Base-by-base conservation (phyloP, 257 asterid species). In the Petrea volubilis region DNA sequence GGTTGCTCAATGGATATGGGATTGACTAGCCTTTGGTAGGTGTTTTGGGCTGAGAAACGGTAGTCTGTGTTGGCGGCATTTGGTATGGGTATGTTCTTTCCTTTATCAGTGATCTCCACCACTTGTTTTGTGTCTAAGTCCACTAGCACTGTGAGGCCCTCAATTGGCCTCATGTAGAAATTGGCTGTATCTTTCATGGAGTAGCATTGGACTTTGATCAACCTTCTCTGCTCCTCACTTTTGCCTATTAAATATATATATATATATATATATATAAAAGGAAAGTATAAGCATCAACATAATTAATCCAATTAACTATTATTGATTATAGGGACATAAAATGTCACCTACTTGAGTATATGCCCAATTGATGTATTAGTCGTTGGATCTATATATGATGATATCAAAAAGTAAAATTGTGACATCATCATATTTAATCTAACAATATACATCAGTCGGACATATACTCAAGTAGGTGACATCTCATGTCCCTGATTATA, bases 91-190 rank as follows among this genome's bases (percentile, higher is more conserved):
- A 94, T 89, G 81, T 74, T 40, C 56, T 67, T 74, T 2, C 97
- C 97, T 33, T 85, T 80, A 18, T 91, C 97, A 0, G 78, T 53
- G 66, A 94, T 88, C 40, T 91, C 63, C 0, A 94, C 62, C 0
- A 94, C 91, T 77, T 89, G 24, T 72, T 80, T 77, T 0, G 96
- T 91, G 67, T 94, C 99, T 62, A 94, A 29, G 74, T 94, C 97
- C 1, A 94, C 81, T 0, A 94, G 73, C 0, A 91, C 99, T 0
- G 96, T 91, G 1, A 94, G 85, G 15, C 99, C 99, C 83, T 94
- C 99, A 7, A 94, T 89, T 38, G 99, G 99, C 29, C 97, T 84
- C 99, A 94, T 94, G 82, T 94, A 94, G 87, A 94, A 94, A 68
- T 94, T 94, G 1, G 94, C 90, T 0, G 99, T 94, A 81, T 80